Evolutionary conservation across 495 filamentous ascomycete species (phyloP), one percentile per base, ranked within the genome.

Genomic region (Cercophora newfieldiana): DNA sequence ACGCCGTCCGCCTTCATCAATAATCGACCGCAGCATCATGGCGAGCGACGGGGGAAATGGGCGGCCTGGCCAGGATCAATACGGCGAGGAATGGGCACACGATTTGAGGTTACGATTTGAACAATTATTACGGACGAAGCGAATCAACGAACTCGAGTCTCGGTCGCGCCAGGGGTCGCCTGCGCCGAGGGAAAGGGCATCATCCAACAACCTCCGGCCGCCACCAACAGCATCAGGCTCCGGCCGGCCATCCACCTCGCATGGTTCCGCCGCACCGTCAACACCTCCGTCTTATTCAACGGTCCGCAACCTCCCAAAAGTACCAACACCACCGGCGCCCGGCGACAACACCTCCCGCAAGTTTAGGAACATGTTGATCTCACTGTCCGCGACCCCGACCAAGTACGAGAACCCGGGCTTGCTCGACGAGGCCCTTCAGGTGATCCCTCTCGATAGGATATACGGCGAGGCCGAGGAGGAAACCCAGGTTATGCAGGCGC

Each of bases 401-500:
- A 93, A 92, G 73, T 99, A 97, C 79, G 95, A 99, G 79, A 98
- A 99, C 74, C 95, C 96, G 0, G 96, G 95, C 37, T 82, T 98
- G 31, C 82, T 99, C 44, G 95, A 99, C 75, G 96, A 98, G 76
- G 96, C 95, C 5, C 79, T 99, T 18, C 83, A 88, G 48, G 81
- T 87, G 21, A 91, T 99, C 53, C 96, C 96, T 0, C 77, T 98
- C n/a, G 92, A 97, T 70, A 87, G 89, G 67, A 89, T 99, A 71
- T 97, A 98, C 76, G 85, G 89, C 55, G 93, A 97, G 72, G 95
- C 95, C 44, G 93, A 98, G 72, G 93, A 98, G 70, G 94, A 98
- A 74, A 87, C 85, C 61, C 90, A 97, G 69, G 88, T 97, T 47
- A 79, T 97, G 64, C 86, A 90, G 69, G 95, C 93, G 0, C 86